Evolutionary conservation across 129 eudicot genomes (phyloP).

Genomic region (Logfia minima): DNA sequence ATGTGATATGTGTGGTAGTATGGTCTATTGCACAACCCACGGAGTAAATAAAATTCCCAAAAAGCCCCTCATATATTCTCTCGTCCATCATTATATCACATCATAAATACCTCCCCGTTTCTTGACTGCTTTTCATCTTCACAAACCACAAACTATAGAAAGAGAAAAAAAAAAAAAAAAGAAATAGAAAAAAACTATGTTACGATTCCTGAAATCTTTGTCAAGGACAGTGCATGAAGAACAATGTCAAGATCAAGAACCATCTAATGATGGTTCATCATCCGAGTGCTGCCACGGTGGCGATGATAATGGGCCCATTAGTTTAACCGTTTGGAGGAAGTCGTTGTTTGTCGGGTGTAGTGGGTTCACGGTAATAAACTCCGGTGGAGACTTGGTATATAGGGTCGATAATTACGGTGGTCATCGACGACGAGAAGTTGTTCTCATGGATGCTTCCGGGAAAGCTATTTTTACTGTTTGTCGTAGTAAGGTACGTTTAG

Average conservation of each 20-base stretch:
- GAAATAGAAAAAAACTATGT: conserved; percentile 19
- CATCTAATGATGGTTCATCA: conserved; percentile 2
- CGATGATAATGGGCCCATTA: conserved; percentile 11
- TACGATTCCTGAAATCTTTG: conserved; percentile 46
- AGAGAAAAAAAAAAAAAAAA: not conserved
- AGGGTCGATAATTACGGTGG: conserved; percentile 77
- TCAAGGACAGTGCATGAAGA: conserved; percentile 59
- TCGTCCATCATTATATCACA: conserved; percentile 4
- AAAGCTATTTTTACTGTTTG: conserved; percentile 54
- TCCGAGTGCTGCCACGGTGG: not conserved
- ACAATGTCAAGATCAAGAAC: conserved; percentile 13
- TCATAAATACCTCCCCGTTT: conserved; percentile 34
- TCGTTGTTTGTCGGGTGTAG: conserved; percentile 67
- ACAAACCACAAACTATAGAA: not conserved
- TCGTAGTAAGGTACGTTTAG: conserved; percentile 60
- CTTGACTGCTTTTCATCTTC: conserved; percentile 1
- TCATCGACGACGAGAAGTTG: conserved; percentile 39
- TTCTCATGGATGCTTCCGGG: conserved; percentile 79
- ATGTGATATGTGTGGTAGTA: conserved; percentile 15
- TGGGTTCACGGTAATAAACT: conserved; percentile 84
- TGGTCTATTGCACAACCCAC: conserved; percentile 3
- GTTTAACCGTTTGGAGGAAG: conserved; percentile 85
- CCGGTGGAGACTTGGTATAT: conserved; percentile 61
- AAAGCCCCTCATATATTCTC: conserved; percentile 14
- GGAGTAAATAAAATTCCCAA: conserved; percentile 18